These are phyloP conservation scores for Aspergillus hiratsukae DNA, from an alignment of 2,329 filamentous ascomycete species.

Conservation along the genomic window DNA sequence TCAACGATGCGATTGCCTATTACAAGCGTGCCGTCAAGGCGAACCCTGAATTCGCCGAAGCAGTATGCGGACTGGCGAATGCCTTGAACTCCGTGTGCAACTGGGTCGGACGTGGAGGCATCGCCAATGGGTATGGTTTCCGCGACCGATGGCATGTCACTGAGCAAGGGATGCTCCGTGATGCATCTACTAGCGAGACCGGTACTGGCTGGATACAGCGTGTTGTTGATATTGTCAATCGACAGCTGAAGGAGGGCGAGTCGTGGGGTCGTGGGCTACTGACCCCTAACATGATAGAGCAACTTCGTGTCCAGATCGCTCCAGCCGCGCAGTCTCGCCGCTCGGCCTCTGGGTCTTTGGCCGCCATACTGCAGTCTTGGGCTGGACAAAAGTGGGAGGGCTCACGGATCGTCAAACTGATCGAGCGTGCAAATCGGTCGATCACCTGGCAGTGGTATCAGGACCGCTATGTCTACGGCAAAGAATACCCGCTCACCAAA, in stretches of 20 bases:
- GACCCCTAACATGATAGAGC: constrained; percentile 50
- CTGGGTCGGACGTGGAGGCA: constrained; percentile 85
- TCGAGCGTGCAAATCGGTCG: constrained; percentile 77
- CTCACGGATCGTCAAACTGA: constrained; percentile 71
- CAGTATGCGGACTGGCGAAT: constrained; percentile 91
- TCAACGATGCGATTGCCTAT: constrained; percentile 86
- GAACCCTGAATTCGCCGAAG: constrained; percentile 96
- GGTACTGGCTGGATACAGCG: constrained; percentile 80
- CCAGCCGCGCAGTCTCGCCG: constrained; percentile 27
- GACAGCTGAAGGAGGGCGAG: constrained; percentile 81
- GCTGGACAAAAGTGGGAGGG: constrained; percentile 79
- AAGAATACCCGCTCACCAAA: constrained; percentile 51
- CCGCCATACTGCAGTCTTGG: constrained; percentile 53
- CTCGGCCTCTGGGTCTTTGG: constrained; percentile 27
- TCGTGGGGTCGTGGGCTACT: constrained; percentile 76
- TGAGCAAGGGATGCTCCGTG: constrained; percentile 73
- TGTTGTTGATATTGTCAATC: constrained; percentile 84
- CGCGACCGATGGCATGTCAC: constrained; percentile 93
- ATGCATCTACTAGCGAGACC: constrained; percentile 60
- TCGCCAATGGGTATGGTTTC: constrained; percentile 66
- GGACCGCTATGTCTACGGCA: constrained; percentile 65
- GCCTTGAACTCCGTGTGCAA: constrained; percentile 95
- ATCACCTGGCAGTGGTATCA: constrained; percentile 83
- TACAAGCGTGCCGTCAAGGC: constrained; percentile 84
- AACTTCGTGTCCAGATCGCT: constrained; percentile 48